Evolutionary conservation across 257 asterid species (phyloP), one percentile per base, ranked within the genome.

Genomic region (Rubia yunnanensis): DNA sequence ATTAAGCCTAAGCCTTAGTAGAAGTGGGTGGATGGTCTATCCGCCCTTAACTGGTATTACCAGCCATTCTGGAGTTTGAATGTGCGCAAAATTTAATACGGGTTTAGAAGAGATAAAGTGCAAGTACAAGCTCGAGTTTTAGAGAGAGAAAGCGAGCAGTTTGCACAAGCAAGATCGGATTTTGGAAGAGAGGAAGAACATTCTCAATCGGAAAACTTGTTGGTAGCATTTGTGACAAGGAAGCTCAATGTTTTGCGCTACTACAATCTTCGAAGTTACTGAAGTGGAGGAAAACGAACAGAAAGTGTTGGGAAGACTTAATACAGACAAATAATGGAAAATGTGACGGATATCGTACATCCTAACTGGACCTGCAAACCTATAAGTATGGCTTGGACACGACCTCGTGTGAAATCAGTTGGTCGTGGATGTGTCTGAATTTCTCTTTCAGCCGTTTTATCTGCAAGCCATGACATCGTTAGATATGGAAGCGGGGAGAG

Each of bases 391-490:
- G 24, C 53, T 57, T 64, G 24, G 39, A 56, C 20, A 31, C 54
- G 79, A 79, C 70, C 77, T 82, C 77, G 57, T 65, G 77, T 60
- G 88, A 79, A 75, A 68, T 73, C 54, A 91, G 89, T 65, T 86
- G 96, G 72, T 71, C 87, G 7, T 88, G 91, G 74, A 91, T 81
- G 68, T 77, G 81, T 73, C 92, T 84, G 78, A 89, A 89, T 78
- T 92, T 92, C 71, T 85, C 97, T 71, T 81, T 89, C 41, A 92
- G 95, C 83, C 79, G 80, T 72, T 87, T 88, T 76, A 87, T 81
- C 98, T 86, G 95, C 79, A 75, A 20, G 66, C 41, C 41, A 66
- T 44, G 38, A 31, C 73, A 22, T 46, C 17, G 13, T 62, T 64
- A 17, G 68, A 67, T 52, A 68, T 66, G 48, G 48, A 65, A 20